These are phyloP conservation scores for Penicillium sp. DNA, from an alignment of 2,329 filamentous ascomycete genomes.

Conservation along the genomic window DNA sequence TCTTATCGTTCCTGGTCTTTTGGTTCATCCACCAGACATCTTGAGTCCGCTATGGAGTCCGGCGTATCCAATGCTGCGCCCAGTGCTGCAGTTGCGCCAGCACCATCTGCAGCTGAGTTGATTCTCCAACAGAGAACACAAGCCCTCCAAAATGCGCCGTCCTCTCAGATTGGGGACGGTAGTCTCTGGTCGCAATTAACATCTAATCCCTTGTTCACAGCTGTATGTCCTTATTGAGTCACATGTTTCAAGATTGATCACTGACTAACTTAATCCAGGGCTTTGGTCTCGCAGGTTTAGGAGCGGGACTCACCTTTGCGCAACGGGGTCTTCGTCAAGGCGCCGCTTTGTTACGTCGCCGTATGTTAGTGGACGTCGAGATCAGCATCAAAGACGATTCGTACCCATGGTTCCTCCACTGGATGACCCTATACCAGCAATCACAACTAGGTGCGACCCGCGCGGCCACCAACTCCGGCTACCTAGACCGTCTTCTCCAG, in stretches of 20 bases:
- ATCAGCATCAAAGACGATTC: conserved; percentile 92
- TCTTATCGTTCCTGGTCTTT: conserved; percentile 16
- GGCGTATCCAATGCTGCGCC: conserved; percentile 20
- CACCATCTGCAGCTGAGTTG: conserved; percentile 34
- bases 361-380: conserved; percentile 91
- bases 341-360: conserved; percentile 73
- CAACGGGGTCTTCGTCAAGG: conserved; percentile 73
- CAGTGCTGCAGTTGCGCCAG: conserved; percentile 17
- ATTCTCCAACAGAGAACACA: conserved; percentile 38
- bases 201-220: conserved; percentile 52
- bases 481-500: conserved; percentile 56
- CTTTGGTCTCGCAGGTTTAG: conserved; percentile 86
- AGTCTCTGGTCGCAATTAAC: conserved; percentile 47
- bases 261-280: conserved; percentile 50
- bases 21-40: conserved; percentile 10
- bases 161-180: conserved; percentile 34
- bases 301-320: conserved; percentile 75
- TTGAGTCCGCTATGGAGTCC: conserved; percentile 36
- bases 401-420: conserved; percentile 91
- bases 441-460: conserved; percentile 58
- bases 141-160: conserved; percentile 31
- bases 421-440: conserved; percentile 83
- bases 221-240: conserved; percentile 32
- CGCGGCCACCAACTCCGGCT: conserved; percentile 40
- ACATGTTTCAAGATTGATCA: neutral